Evolutionary conservation across 192 early-diverging fungal genomes (phyloP).

Genomic region (Umbelopsis vinacea): DNA sequence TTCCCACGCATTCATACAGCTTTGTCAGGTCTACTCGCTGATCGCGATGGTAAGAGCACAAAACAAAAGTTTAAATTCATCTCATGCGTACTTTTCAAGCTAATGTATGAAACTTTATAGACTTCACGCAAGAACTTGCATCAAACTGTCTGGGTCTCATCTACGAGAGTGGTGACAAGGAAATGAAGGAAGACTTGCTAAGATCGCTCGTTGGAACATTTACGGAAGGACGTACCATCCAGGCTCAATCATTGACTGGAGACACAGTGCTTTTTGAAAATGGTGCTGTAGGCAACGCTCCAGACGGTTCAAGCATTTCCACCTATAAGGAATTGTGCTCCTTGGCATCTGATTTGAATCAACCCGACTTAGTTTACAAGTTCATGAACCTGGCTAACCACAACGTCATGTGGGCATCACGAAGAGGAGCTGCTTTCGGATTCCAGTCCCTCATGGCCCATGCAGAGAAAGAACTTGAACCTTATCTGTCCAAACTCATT

Average conservation of each 20-base stretch:
- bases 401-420: conserved; percentile 89
- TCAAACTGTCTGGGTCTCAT: conserved; percentile 86
- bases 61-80: background rate
- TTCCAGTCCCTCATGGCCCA: conserved; percentile 80
- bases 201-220: conserved; percentile 76
- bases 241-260: conserved; percentile 60
- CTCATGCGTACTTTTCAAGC: background rate
- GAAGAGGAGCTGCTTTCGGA: conserved; percentile 87
- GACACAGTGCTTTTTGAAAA: conserved; percentile 78
- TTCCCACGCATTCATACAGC: conserved; percentile 72
- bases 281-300: conserved; percentile 70
- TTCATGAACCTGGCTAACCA: conserved; percentile 94
- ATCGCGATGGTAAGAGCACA: conserved; percentile 71
- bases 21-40: conserved; percentile 75
- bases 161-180: conserved; percentile 79
- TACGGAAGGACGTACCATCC: conserved; percentile 66
- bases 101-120: conserved; percentile 31
- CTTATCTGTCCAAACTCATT: conserved; percentile 75
- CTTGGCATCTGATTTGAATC: conserved; percentile 92
- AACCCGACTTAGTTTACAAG: conserved; percentile 91
- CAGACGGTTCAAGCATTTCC: conserved; percentile 71
- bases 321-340: conserved; percentile 84
- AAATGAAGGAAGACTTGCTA: conserved; percentile 69
- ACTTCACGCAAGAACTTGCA: conserved; percentile 85
- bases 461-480: conserved; percentile 81